phyloP scores from a whole-genome alignment of 768 basidiomycete genomes.

The Zangia roseola region DNA sequence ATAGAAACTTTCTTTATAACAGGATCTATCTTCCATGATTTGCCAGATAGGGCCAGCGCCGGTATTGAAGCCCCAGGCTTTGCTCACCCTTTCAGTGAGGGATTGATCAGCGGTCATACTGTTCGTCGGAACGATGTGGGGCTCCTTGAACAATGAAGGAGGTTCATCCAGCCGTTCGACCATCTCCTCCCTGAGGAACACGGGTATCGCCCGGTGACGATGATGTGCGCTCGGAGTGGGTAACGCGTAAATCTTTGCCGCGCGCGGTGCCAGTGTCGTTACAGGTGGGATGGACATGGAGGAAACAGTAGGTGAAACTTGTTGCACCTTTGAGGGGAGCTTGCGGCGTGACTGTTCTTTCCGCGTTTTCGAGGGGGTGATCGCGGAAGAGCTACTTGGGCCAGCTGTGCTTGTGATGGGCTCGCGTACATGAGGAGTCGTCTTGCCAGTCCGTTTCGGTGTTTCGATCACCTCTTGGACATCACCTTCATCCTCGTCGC shows the following conservation, averaged over 20 bases:
- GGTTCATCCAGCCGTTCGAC: conserved; percentile 56
- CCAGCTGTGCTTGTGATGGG: not conserved
- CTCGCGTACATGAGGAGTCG: conserved; percentile 3
- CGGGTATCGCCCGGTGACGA: conserved; percentile 66
- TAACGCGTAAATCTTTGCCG: conserved; percentile 48
- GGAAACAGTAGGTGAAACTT: conserved; percentile 1
- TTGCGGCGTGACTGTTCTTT: conserved; percentile 15
- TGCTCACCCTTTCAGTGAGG: conserved; percentile 56
- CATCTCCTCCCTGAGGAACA: conserved; percentile 49
- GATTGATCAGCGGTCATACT: conserved; percentile 49
- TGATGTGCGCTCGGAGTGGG: conserved; percentile 70
- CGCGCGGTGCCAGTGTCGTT: conserved; percentile 11
- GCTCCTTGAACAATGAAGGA: conserved; percentile 51
- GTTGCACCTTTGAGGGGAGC: conserved; percentile 19
- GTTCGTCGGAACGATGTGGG: conserved; percentile 48
- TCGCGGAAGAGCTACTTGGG: not conserved
- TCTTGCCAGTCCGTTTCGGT: conserved; percentile 12
- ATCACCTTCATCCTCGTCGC: conserved; percentile 31
- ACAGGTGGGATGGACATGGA: conserved; percentile 6
- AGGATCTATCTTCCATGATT: conserved; percentile 71
- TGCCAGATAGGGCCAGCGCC: conserved; percentile 81
- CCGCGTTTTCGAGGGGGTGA: conserved; percentile 8
- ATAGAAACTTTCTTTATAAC: conserved; percentile 62
- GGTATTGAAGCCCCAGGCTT: conserved; percentile 71
- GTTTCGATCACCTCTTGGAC: conserved; percentile 7